A percentile compares a stretch with the other conserved stretches of the same genome.
Evolutionary conservation across 2,329 filamentous ascomycete genomes (phyloP).

Genomic region (Scytalidium lignicola): DNA sequence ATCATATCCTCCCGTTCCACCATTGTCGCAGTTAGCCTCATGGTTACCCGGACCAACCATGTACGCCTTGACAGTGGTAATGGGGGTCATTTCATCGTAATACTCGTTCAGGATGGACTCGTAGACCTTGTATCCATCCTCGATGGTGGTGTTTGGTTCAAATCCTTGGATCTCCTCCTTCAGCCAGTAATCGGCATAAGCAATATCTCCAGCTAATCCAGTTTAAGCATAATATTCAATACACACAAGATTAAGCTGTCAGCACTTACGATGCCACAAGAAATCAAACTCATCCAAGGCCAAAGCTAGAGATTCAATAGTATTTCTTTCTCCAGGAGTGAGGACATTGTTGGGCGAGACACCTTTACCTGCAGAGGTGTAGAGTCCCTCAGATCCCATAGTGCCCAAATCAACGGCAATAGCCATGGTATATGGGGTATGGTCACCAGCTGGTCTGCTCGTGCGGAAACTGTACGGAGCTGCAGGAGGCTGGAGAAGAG

Average conservation of each 20-base stretch:
- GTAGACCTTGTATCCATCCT: conserved; percentile 44
- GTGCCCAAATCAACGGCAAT: conserved; percentile 12
- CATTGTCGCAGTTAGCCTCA: conserved; percentile 42
- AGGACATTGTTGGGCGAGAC: conserved; percentile 3
- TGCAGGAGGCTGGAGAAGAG: not conserved
- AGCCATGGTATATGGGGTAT: conserved; percentile 17
- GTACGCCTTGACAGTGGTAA: conserved; percentile 48
- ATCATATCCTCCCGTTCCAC: conserved; percentile 16
- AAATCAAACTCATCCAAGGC: conserved; percentile 8
- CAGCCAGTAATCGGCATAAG: conserved; percentile 55
- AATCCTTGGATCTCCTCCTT: conserved; percentile 20
- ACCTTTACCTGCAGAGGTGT: conserved; percentile 2
- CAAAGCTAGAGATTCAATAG: conserved; percentile 7
- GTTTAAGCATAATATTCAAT: not conserved
- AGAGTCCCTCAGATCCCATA: conserved; percentile 12
- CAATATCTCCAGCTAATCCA: conserved; percentile 36
- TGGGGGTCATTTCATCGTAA: conserved; percentile 48
- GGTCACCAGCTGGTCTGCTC: conserved; percentile 14
- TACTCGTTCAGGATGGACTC: conserved; percentile 52
- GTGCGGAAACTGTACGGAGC: conserved; percentile 18
- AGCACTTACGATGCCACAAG: conserved; percentile 11
- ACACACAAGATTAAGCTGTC: not conserved
- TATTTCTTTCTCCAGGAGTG: conserved; percentile 8
- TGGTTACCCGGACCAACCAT: conserved; percentile 56
- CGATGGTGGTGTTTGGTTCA: conserved; percentile 37